Conservation (phyloP, 2,329 filamentous ascomycete species). For the Pyricularia sp. region DNA sequence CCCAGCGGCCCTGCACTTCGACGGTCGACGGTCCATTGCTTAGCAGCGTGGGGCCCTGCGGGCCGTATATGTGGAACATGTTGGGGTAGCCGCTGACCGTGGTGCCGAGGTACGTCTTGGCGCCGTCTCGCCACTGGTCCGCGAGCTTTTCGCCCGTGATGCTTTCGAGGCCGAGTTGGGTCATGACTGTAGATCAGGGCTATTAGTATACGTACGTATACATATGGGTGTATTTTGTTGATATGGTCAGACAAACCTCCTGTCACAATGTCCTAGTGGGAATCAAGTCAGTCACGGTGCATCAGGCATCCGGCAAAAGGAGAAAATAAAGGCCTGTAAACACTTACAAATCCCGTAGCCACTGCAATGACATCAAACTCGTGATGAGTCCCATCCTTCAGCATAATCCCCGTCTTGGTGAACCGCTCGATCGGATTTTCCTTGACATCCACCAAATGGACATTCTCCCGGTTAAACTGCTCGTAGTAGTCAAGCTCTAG, state of each 20-base stretch:
- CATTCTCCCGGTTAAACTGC: not conserved
- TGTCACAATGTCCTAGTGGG: not conserved
- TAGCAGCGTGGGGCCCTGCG: conserved; percentile 46
- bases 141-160: conserved; percentile 26
- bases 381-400: not conserved
- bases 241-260: not conserved
- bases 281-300: not conserved
- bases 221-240: conserved; percentile 13
- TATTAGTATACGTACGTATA: no score
- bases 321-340: not conserved
- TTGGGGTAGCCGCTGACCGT: conserved; percentile 36
- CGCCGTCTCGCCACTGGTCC: conserved; percentile 31
- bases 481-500: not conserved
- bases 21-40: conserved; percentile 45
- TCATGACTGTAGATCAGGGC: conserved; percentile 23
- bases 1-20: conserved; percentile 48
- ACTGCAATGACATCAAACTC: not conserved
- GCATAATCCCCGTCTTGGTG: not conserved
- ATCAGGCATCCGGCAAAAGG: not conserved
- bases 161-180: conserved; percentile 32
- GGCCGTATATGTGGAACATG: conserved; percentile 44
- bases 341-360: not conserved
- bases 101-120: conserved; percentile 33
- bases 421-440: not conserved
- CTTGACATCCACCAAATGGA: not conserved